These are phyloP conservation scores for Torulaspora gathmanii DNA, from an alignment of 805 yeast genomes.

Conservation along the genomic window DNA sequence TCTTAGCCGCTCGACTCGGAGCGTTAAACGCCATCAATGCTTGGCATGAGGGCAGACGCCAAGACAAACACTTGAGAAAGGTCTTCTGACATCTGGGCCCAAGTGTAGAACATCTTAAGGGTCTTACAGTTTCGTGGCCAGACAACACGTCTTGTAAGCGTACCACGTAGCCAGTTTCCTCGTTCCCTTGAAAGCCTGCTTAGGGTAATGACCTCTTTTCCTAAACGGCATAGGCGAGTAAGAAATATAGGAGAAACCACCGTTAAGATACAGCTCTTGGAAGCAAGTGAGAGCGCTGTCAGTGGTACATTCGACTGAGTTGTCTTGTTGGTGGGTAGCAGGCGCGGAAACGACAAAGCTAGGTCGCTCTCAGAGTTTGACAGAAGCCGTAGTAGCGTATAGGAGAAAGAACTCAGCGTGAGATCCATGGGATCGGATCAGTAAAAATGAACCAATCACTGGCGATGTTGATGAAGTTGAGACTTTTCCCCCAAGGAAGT, in stretches of 20 bases:
- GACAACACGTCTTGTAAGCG: no score
- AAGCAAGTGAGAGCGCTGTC: neutral
- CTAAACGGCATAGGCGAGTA: neutral
- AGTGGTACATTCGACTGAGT: neutral
- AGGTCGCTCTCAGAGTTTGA: neutral
- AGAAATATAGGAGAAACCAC: conserved; percentile 2
- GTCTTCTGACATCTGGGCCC: no score
- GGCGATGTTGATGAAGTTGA: conserved; percentile 21
- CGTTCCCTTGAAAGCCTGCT: neutral
- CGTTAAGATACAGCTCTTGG: neutral
- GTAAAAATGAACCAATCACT: conserved; percentile 25
- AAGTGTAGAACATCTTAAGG: no score
- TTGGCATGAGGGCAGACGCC: no score
- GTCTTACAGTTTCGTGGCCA: no score
- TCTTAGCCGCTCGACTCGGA: conserved; percentile 2
- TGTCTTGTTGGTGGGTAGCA: neutral
- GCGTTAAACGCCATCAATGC: neutral
- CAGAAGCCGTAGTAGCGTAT: neutral
- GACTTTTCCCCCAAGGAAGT: conserved; percentile 18
- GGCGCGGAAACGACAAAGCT: neutral
- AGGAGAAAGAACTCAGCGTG: neutral
- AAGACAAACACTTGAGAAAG: no score
- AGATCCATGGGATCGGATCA: conserved; percentile 2
- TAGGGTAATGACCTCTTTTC: neutral
- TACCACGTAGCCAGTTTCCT: neutral